A percentile compares a stretch with the other conserved stretches of the same genome.
These are phyloP conservation scores for Cercospora sp. DNA, from an alignment of 2,329 filamentous ascomycete species.

Conservation along the genomic window DNA sequence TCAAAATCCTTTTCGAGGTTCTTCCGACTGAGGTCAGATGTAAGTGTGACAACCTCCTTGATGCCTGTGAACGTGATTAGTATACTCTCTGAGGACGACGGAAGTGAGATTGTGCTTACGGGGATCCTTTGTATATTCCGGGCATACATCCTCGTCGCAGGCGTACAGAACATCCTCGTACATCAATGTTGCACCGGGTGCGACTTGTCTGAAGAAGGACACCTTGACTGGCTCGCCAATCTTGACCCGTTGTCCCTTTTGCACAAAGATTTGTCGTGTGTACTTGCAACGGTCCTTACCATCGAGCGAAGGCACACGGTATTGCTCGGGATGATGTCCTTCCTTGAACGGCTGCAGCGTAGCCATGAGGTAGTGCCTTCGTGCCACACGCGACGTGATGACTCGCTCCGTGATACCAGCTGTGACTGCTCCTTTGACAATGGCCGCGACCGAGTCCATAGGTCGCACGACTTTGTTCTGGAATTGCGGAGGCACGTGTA, in stretches of 20 bases:
- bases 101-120: slow-evolving; percentile 63
- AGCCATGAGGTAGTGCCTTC: slow-evolving; percentile 98
- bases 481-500: slow-evolving; percentile 97
- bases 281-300: slow-evolving; percentile 99
- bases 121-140: slow-evolving; percentile 98
- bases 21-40: slow-evolving; percentile 93
- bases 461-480: slow-evolving; percentile 96
- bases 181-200: slow-evolving; percentile 95
- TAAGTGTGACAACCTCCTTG: slow-evolving; percentile 98
- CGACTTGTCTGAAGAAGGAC: slow-evolving; percentile 96
- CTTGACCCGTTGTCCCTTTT: slow-evolving; percentile 98
- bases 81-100: background rate
- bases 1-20: slow-evolving; percentile 99
- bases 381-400: slow-evolving; percentile 92
- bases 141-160: slow-evolving; percentile 96
- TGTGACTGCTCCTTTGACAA: slow-evolving; percentile 97
- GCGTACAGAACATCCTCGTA: slow-evolving; percentile 98
- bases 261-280: slow-evolving; percentile 95
- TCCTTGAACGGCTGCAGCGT: slow-evolving; percentile 99
- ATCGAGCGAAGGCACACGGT: slow-evolving; percentile 92
- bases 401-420: slow-evolving; percentile 97
- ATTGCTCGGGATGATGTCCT: slow-evolving; percentile 96
- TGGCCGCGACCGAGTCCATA: slow-evolving; percentile 98
- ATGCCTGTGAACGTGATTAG: slow-evolving; percentile 65
- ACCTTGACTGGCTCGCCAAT: slow-evolving; percentile 99